Conservation (phyloP, 2,329 filamentous ascomycete species). For the Dendrostoma leiphaemia region DNA sequence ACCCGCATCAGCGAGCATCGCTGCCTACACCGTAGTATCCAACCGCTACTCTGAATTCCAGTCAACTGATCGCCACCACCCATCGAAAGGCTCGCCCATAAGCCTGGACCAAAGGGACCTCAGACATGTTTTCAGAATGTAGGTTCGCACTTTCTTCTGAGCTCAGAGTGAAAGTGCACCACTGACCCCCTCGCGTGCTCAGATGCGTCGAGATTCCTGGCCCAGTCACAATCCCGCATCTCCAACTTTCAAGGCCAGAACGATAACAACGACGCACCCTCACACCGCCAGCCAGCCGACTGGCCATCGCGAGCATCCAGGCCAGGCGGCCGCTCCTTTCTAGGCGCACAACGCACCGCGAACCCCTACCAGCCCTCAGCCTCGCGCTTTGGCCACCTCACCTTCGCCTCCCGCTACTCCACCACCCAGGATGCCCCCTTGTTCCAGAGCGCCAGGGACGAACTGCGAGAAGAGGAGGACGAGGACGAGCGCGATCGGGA, state of each 20-base stretch:
- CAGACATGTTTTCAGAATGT: constrained; percentile 86
- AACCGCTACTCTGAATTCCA: background rate
- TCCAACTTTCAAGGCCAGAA: constrained; percentile 64
- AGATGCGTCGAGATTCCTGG: constrained; percentile 97
- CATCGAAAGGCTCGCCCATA: constrained; percentile 10
- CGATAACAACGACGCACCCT: constrained; percentile 40
- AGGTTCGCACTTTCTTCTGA: constrained; percentile 37
- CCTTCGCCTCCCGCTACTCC: constrained; percentile 75
- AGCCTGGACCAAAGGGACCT: constrained; percentile 20
- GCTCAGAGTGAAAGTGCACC: too few species aligned
- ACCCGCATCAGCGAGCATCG: background rate
- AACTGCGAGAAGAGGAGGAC: constrained; percentile 90
- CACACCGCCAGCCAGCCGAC: constrained; percentile 33
- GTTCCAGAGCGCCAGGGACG: constrained; percentile 90
- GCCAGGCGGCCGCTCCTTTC: constrained; percentile 38
- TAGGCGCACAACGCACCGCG: constrained; percentile 41
- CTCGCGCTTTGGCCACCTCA: constrained; percentile 69
- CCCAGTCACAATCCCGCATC: constrained; percentile 91
- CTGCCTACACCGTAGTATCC: background rate
- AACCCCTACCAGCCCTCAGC: constrained; percentile 77
- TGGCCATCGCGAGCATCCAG: constrained; percentile 33
- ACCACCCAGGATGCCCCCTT: constrained; percentile 77
- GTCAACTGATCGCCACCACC: constrained; percentile 1
- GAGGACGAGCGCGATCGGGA: constrained; percentile 88
- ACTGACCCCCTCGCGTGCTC: constrained; percentile 18